Base-by-base conservation (phyloP, 2,329 filamentous ascomycete species). In the Chrysoporthe cubensis region DNA sequence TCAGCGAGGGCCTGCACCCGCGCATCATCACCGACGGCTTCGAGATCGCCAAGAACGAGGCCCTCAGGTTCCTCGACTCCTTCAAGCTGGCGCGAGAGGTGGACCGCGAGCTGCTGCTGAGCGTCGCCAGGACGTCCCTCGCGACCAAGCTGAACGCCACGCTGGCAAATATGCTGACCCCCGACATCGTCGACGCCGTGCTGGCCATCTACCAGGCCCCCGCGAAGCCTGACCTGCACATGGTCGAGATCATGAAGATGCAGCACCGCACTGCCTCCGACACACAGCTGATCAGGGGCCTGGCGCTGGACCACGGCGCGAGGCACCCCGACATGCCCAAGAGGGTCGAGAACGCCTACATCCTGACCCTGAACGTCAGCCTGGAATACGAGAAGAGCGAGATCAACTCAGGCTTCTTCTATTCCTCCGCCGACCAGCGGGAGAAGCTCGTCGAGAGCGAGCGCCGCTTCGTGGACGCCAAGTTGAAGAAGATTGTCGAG, bases 201-300 rank as follows among this genome's bases (percentile, higher is more conserved):
- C 89, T 99, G 67, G 88, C 96, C 72, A 99, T 99, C 79, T 94
- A 97, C 84, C 87, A 94, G 79, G 84, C 92, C 21, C 93, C 93
- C 37, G 89, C 88, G 71, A 98, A 98, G 84, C 96, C 96, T 66
- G 96, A 99, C 81, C 82, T 99, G 76, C 95, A 98, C 84, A 99
- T 99, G 96, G 87, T 99, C 73, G 96, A 99, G 82, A 98, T 99
- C 75, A 99, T 99, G 96, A 98, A 97, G 80, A 98, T 99, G 95
- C 96, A 99, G 83, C 96, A 99, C 84, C 92, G 95, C 74, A 94
- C 93, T 64, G 94, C 95, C 68, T 93, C 96, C 43, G 96, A 99
- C 80, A 99, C 96, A 67, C 94, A 97, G 80, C 88, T 99, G 69
- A 97, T 99, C 79, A 90, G 92, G 72, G 96, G 96, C 69, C 85